Evolutionary conservation across 2,329 filamentous ascomycete species (phyloP), one percentile per base, ranked within the genome.

Genomic region (Talaromyces verruculosus): DNA sequence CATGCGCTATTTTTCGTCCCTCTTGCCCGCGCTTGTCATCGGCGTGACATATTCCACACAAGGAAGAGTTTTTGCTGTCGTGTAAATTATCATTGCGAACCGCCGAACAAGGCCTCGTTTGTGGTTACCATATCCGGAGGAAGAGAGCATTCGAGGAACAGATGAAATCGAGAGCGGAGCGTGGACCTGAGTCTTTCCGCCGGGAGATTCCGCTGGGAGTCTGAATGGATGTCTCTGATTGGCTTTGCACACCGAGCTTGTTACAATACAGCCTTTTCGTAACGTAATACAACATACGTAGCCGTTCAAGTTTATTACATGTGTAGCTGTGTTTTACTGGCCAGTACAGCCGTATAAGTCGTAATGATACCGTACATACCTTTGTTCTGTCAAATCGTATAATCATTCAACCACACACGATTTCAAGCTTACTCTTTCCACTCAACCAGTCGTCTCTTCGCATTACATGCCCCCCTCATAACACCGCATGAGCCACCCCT

Each of bases 161-260:
- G 57, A 28, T 28, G 25, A 45, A 28, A 62, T 41, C 45, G 28
- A 53, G 55, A 53, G 63, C 63, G 63, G 63, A 65, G 63, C 43
- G 58, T 59, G 63, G 55, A 25, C 55, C 41, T 39, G 39, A 60
- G 28, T 41, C 37, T 45, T 55, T 65, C 63, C 63, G 63, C 63
- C 63, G 57, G 57, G 39, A 35, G 55, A 65, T 65, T 65, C 63
- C 63, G 63, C 63, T 33, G 33, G 25, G 25, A 28, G 35, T 8
- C 63, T 28, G 37, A n/a, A 41, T 45, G 7, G 2, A 17, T 25
- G 10, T 19, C 17, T 11, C 53, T 58, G 28, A 64, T 64, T 64
- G 63, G 63, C 53, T 59, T 53, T 35, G 47, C 61, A 43, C 15
- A n/a, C 45, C 35, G 43, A 47, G 5, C 0, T 5, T 6, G 1